Percentiles rank a stretch among this genome's conserved stretches.
These are phyloP conservation scores for Lanmaoa rubissima DNA, from an alignment of 768 basidiomycete species.

Conservation along the genomic window DNA sequence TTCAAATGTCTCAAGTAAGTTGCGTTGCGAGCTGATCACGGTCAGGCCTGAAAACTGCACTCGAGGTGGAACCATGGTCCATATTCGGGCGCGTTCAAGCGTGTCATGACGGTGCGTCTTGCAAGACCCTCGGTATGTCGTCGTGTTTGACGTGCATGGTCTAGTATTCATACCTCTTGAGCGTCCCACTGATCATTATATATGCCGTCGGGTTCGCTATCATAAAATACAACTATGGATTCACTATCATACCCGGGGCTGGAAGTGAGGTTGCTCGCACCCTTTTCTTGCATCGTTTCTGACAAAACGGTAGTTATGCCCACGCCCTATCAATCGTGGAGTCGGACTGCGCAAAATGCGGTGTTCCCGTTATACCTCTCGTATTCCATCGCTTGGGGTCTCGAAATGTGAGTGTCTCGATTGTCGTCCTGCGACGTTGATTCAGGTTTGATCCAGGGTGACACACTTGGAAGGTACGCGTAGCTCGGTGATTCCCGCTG, in stretches of 20 bases:
- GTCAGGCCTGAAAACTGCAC: neutral
- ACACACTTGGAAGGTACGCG: constrained; percentile 73
- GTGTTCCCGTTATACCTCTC: constrained; percentile 66
- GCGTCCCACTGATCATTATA: constrained; percentile 55
- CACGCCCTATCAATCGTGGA: constrained; percentile 62
- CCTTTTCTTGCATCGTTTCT: neutral
- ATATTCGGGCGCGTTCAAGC: constrained; percentile 74
- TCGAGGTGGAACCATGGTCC: constrained; percentile 67
- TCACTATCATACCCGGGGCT: constrained; percentile 38
- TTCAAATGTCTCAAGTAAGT: constrained; percentile 70
- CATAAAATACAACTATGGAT: constrained; percentile 78
- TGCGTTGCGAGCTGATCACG: neutral
- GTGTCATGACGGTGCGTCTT: constrained; percentile 75
- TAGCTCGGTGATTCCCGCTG: neutral
- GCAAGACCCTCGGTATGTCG: neutral
- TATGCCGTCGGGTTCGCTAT: constrained; percentile 62
- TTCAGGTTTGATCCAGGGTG: constrained; percentile 46
- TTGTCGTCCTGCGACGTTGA: neutral
- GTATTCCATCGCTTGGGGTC: constrained; percentile 65
- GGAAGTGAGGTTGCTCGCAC: constrained; percentile 37
- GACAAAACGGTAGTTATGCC: constrained; percentile 51
- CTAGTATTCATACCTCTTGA: constrained; percentile 71
- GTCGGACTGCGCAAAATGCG: constrained; percentile 38
- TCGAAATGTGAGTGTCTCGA: constrained; percentile 64
- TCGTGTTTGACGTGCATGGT: neutral